Base-by-base conservation (phyloP, 2,329 filamentous ascomycete species). In the Cytospora schulzeri region DNA sequence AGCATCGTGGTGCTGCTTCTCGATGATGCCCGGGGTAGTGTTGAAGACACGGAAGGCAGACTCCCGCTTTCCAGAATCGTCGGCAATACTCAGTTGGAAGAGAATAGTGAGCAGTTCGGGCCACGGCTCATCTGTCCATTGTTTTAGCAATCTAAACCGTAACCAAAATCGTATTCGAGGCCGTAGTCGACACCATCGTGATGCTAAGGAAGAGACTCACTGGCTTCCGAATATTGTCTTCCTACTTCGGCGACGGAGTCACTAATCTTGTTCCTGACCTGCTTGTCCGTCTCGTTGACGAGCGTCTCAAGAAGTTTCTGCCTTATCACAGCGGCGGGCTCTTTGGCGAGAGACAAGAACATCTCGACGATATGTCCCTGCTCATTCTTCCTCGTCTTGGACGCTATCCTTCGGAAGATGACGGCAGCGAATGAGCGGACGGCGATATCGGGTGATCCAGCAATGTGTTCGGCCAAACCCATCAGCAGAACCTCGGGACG, bases 241-340 rank as follows among this genome's bases (percentile, higher is more conserved):
- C 94, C 95, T 66, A 99, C 84, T 78, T 99, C 95, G 28, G 95
- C 95, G 67, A 98, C 91, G n/a, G 94, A 93, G 78, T 99, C 95
- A 71, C 93, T 95, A 74, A 98, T 91, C 79, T 99, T 99, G 80
- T 97, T 95, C 72, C 95, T 86, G 55, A 97, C 91, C 48, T 86
- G 82, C 67, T 88, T 85, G 67, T 91, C 86, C 26, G 85, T 81
- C 79, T 98, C 95, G 67, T 81, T 83, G 64, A 87, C 87, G 60
- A 97, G 82, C 60, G 87, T 88, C 73, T 93, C 86, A 51, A 98
- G 84, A 65, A 98, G 82, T 77, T 94, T 97, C 72, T 90, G 85
- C 70, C 93, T 88, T 72, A 98, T 96, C 56, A 87, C 89, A 57
- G 87, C 81, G 69, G 90, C 89, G 75, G 95, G 89, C 41, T 91